phyloP scores from a whole-genome alignment of 805 yeast genomes.

The Candida ipomoeae region DNA sequence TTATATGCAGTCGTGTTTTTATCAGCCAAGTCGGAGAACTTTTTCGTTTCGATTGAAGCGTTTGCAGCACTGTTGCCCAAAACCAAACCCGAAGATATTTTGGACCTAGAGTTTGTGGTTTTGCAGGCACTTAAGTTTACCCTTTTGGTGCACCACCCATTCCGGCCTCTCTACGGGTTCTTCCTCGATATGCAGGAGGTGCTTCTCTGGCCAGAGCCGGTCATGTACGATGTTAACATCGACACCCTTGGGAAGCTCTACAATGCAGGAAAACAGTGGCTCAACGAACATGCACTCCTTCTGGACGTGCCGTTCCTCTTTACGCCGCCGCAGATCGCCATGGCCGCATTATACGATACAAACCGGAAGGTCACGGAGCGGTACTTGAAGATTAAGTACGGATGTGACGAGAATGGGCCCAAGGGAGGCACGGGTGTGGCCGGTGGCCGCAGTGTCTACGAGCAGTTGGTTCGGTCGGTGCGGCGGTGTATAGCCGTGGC shows the following conservation, averaged over 20 bases:
- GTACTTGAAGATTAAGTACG: constrained; percentile 60
- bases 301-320: constrained; percentile 74
- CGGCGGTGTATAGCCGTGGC: constrained; percentile 47
- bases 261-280: constrained; percentile 62
- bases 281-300: constrained; percentile 59
- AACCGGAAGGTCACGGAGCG: constrained; percentile 61
- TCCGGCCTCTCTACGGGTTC: constrained; percentile 88
- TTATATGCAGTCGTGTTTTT: constrained; percentile 71
- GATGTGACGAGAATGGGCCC: constrained; percentile 6
- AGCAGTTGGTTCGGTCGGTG: constrained; percentile 43
- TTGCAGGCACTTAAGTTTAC: constrained; percentile 75
- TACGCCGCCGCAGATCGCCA: constrained; percentile 94
- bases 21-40: constrained; percentile 91
- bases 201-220: constrained; percentile 40
- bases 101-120: constrained; percentile 75
- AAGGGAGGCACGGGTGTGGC: constrained; percentile 7
- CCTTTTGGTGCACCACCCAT: constrained; percentile 82
- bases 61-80: constrained; percentile 70
- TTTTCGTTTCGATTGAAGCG: constrained; percentile 77
- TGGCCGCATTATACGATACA: constrained; percentile 71
- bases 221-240: constrained; percentile 42
- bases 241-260: constrained; percentile 63
- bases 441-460: constrained; percentile 31
- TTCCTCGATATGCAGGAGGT: constrained; percentile 79
- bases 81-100: constrained; percentile 59